Evolutionary conservation across 371 early-diverging fungal species (phyloP).

Genomic region (Batrachochytrium dendrobatidis): DNA sequence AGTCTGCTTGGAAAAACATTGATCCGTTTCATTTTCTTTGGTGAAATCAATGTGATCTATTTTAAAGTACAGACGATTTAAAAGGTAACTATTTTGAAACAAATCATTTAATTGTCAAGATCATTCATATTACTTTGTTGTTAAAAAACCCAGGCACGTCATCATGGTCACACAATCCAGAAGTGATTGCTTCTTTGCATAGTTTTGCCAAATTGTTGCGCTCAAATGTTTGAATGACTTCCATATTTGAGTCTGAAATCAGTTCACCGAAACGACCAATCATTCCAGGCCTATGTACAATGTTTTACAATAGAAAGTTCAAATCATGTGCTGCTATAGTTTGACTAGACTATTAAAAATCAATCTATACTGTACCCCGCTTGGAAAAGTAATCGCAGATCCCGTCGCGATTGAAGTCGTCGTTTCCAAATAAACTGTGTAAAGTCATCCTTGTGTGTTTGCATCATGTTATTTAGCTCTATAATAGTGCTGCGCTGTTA

Average conservation of each 20-base stretch:
- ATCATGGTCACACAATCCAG: slow-evolving; percentile 24
- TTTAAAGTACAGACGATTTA: too few species aligned
- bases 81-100: too few species aligned
- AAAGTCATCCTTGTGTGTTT: slow-evolving; percentile 44
- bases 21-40: neutral
- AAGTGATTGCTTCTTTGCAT: slow-evolving; percentile 31
- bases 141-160: slow-evolving; percentile 32
- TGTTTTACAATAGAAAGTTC: neutral
- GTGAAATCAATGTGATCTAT: neutral
- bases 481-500: neutral
- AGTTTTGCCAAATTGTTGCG: slow-evolving; percentile 27
- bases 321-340: neutral
- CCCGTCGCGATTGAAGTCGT: slow-evolving; percentile 27
- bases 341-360: neutral
- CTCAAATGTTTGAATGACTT: slow-evolving; percentile 35
- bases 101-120: too few species aligned
- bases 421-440: slow-evolving; percentile 43
- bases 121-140: slow-evolving; percentile 27
- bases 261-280: slow-evolving; percentile 38
- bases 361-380: slow-evolving; percentile 24
- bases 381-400: slow-evolving; percentile 36
- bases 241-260: slow-evolving; percentile 30
- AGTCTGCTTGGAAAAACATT: slow-evolving; percentile 19
- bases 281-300: slow-evolving; percentile 28
- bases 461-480: slow-evolving; percentile 37